Evolutionary conservation across 1,284 basidiomycete species (phyloP), one percentile per base, ranked within the genome.

Genomic region (Heliocybe sulcata): DNA sequence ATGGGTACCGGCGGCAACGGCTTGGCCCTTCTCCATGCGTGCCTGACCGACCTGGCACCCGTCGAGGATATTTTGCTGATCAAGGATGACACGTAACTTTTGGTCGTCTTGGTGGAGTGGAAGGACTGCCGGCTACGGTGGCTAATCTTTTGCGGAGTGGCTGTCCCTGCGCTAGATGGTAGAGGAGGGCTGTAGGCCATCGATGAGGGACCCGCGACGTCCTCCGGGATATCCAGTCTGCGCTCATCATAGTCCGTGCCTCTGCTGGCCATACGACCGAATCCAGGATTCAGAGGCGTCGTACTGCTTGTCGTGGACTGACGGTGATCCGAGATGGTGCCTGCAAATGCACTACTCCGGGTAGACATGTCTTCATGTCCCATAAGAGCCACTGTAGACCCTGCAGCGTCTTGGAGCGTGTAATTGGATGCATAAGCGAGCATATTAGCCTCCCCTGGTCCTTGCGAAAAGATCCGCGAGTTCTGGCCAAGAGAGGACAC

Each of bases 1-100:
- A 67, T 68, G 16, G 82, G 82, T 19, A 84, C 71, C 0, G 79
- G 80, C 4, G 82, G 81, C 20, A 84, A 65, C 3, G 81, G 80
- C 62, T 83, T 83, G 54, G 60, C 56, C n/a, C 66, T 74, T 59
- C 72, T 67, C 73, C 76, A 74, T n/a, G 68, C 62, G 31, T 70
- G 71, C 26, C 65, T 68, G 23, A 76, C 54, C 25, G 75, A 72
- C 51, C 63, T 58, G 26, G 58, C 58, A n/a, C 66, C 61, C 20
- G 60, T 57, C 10, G 69, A 65, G 22, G 69, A 69, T 8, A 78
- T 64, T 20, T 70, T 67, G 14, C 79, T 80, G 16, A 82, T 70
- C 57, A 81, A 71, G 2, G 80, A 81, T 8, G 78, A 70, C 2
- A 74, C 74, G 52, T 68, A 67, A 60, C 76, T 80, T 62, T 65